phyloP scores from a whole-genome alignment of 2,329 filamentous ascomycete genomes.

The Dothidotthia symphoricarpi region DNA sequence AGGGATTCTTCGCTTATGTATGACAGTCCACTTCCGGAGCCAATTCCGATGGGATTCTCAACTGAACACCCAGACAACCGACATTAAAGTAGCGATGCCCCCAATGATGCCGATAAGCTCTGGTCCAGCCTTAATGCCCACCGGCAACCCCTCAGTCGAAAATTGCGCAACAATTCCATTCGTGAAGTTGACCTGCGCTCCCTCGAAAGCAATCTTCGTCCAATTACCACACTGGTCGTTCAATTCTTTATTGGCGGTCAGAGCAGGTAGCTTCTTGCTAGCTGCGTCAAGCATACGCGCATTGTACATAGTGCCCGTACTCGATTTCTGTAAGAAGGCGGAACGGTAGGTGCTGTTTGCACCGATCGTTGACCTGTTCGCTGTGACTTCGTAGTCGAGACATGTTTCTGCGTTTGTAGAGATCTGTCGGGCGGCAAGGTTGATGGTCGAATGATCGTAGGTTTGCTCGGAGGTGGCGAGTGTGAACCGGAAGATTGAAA shows the following conservation, averaged over 20 bases:
- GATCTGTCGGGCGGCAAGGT: conserved; percentile 30
- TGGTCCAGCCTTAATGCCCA: conserved; percentile 31
- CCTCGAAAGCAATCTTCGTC: conserved; percentile 46
- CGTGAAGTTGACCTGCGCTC: conserved; percentile 49
- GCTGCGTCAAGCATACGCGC: conserved; percentile 46
- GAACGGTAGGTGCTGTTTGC: conserved; percentile 49
- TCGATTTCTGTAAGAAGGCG: conserved; percentile 48
- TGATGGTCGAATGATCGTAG: conserved; percentile 13
- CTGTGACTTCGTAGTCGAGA: conserved; percentile 47
- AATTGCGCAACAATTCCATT: conserved; percentile 42
- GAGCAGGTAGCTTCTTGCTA: conserved; percentile 37
- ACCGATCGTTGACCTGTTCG: conserved; percentile 51
- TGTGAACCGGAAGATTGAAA: conserved; percentile 25
- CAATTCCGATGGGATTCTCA: too few species aligned
- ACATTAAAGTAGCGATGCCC: conserved; percentile 16
- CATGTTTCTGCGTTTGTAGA: conserved; percentile 34
- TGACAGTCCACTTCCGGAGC: too few species aligned
- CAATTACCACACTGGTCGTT: conserved; percentile 50
- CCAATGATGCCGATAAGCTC: conserved; percentile 18
- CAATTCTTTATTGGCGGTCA: conserved; percentile 44
- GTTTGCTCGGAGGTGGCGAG: conserved; percentile 13
- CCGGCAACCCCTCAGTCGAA: conserved; percentile 28
- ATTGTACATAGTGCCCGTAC: conserved; percentile 42
- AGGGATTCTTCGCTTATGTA: too few species aligned
- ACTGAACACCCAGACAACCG: conserved; percentile 26